phyloP scores from a whole-genome alignment of 1,139 yeast species.

The Candida mesenterica region DNA sequence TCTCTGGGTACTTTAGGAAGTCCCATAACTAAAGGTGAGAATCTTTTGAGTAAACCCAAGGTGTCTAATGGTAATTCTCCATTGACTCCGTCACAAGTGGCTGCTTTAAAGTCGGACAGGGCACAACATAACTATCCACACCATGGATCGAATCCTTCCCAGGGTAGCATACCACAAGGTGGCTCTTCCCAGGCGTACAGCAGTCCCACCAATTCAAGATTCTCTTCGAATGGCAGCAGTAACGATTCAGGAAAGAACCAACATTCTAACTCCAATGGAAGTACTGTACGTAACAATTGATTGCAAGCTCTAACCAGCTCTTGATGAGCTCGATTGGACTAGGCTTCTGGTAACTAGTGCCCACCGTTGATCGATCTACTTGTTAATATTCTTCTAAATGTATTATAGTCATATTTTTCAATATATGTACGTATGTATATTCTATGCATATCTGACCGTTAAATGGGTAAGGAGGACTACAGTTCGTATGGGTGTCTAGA shows the following conservation, averaged over 20 bases:
- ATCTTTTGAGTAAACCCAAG: not conserved
- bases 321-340: constrained; percentile 1
- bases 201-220: constrained; percentile 6
- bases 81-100: constrained; percentile 8
- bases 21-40: not conserved
- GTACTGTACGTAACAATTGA: not conserved
- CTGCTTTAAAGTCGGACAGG: constrained; percentile 8
- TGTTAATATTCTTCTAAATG: constrained; percentile 2
- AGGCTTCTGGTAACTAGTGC: no score
- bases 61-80: not conserved
- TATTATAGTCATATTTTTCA: constrained; percentile 2
- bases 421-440: not conserved
- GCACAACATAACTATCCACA: constrained; percentile 6
- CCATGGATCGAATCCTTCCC: constrained; percentile 4
- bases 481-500: no score
- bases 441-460: no score
- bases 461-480: no score
- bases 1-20: constrained; percentile 1
- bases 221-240: constrained; percentile 2
- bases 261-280: not conserved
- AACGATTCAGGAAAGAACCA: not conserved
- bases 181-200: constrained; percentile 10
- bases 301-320: not conserved
- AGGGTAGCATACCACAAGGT: constrained; percentile 4
- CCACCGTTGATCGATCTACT: not conserved